Conservation (phyloP, 371 early-diverging fungal species). For the Apophysomyces ossiformis region DNA sequence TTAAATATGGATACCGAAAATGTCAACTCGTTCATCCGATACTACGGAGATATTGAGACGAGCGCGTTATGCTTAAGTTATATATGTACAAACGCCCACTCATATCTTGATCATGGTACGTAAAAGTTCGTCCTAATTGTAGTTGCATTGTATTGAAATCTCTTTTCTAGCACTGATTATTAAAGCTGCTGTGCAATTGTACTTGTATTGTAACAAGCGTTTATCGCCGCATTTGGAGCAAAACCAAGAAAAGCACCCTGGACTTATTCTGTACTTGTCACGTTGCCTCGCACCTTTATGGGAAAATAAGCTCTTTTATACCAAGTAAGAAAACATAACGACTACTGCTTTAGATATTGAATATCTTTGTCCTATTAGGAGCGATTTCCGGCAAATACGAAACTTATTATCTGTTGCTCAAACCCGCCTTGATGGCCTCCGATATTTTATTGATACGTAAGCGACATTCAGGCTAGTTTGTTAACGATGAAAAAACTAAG, state of each 20-base stretch:
- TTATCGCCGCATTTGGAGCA: constrained; percentile 57
- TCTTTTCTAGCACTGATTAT: constrained; percentile 20
- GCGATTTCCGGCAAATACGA: constrained; percentile 6
- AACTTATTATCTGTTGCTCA: constrained; percentile 42
- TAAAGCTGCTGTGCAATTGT: constrained; percentile 45
- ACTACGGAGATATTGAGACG: constrained; percentile 65
- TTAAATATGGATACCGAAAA: constrained; percentile 39
- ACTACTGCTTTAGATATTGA: no score
- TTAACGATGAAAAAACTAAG: no score
- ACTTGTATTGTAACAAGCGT: constrained; percentile 68
- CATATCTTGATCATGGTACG: constrained; percentile 21
- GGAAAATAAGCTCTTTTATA: constrained; percentile 58
- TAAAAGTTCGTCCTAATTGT: no score
- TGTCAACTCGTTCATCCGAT: constrained; percentile 59
- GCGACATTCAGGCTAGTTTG: not conserved
- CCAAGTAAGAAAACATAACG: constrained; percentile 22
- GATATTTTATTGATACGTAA: constrained; percentile 54
- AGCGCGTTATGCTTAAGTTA: constrained; percentile 80
- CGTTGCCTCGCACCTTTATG: constrained; percentile 78
- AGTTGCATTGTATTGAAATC: not conserved
- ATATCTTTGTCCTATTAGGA: not conserved
- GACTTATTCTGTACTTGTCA: constrained; percentile 76
- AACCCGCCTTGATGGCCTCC: constrained; percentile 46
- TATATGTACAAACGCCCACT: constrained; percentile 42
- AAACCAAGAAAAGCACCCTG: constrained; percentile 77